A percentile compares a stretch with the other conserved stretches of the same genome.
phyloP scores from a whole-genome alignment of 192 early-diverging fungal species.

The Mycoemilia scoparia region DNA sequence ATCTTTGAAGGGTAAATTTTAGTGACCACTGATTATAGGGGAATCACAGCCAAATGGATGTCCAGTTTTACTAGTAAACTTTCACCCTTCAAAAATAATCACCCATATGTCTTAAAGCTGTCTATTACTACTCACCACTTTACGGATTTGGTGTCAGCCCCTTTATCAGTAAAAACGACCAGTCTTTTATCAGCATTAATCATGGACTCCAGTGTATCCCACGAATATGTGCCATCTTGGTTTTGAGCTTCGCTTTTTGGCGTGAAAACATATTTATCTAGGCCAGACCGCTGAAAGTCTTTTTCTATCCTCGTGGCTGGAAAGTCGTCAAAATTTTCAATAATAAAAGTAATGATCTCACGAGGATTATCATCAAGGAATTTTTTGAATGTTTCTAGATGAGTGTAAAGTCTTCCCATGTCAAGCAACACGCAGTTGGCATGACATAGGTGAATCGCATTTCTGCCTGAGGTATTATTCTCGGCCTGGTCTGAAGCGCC shows the following conservation, averaged over 20 bases:
- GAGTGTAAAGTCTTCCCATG: slow-evolving; percentile 33
- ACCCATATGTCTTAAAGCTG: too few relatives aligned
- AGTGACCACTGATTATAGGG: too few relatives aligned
- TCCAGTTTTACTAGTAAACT: too few relatives aligned
- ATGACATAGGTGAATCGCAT: slow-evolving; percentile 47
- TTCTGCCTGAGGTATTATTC: too few relatives aligned
- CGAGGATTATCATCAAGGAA: slow-evolving; percentile 49
- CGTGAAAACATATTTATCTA: slow-evolving; percentile 25
- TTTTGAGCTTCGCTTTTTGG: slow-evolving; percentile 12
- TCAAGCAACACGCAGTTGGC: slow-evolving; percentile 43
- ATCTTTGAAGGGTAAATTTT: too few relatives aligned
- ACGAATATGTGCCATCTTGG: slow-evolving; percentile 16
- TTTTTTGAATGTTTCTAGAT: slow-evolving; percentile 28
- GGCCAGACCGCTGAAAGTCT: slow-evolving; percentile 30
- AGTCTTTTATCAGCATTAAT: slow-evolving; percentile 42
- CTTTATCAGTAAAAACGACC: slow-evolving; percentile 44
- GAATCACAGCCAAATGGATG: too few relatives aligned
- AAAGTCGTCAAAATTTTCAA: slow-evolving; percentile 43
- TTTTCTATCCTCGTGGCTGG: slow-evolving; percentile 24
- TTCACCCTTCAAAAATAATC: too few relatives aligned
- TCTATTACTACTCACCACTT: slow-evolving; percentile 42
- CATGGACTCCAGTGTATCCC: slow-evolving; percentile 50
- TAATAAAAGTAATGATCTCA: slow-evolving; percentile 61
- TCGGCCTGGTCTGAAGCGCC: neutral
- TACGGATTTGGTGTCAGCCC: slow-evolving; percentile 35